These are phyloP conservation scores for Microdochium trichocladiopsis DNA, from an alignment of 2,329 filamentous ascomycete genomes.

Conservation along the genomic window DNA sequence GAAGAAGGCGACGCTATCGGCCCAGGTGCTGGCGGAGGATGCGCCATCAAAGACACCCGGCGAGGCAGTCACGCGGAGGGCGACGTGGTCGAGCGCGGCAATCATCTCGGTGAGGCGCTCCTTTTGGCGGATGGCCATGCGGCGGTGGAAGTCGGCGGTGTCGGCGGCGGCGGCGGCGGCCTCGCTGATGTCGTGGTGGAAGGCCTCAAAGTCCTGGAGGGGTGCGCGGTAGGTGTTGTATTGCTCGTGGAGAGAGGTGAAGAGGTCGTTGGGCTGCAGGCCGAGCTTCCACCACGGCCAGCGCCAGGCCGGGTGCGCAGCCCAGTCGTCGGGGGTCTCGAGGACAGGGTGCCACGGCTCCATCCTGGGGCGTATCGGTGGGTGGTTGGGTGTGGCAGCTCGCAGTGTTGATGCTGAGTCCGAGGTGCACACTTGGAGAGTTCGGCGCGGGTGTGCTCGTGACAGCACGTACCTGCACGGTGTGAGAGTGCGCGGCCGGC, in stretches of 20 bases:
- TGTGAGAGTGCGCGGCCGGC: too few species aligned
- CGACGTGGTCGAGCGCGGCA: background rate
- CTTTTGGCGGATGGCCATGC: background rate
- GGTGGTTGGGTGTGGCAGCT: background rate
- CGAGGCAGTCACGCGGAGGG: background rate
- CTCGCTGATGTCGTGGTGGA: background rate
- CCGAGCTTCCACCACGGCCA: background rate
- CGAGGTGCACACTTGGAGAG: too few species aligned
- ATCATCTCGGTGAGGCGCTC: background rate
- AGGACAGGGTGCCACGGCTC: background rate
- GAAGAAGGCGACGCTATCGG: background rate
- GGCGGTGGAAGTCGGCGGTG: background rate
- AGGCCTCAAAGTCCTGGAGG: background rate
- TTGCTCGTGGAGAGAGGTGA: background rate
- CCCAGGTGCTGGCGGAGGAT: background rate
- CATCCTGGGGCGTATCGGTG: background rate
- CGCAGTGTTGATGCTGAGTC: too few species aligned
- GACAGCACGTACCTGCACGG: too few species aligned
- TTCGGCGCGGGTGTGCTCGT: too few species aligned
- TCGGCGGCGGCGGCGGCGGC: background rate
- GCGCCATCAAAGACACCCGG: background rate
- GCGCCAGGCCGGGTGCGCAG: background rate
- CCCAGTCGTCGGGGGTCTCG: background rate
- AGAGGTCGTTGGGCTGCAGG: background rate
- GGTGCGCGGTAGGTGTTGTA: background rate